Conservation (phyloP, 805 yeast species). For the Starmerella roubikii region DNA sequence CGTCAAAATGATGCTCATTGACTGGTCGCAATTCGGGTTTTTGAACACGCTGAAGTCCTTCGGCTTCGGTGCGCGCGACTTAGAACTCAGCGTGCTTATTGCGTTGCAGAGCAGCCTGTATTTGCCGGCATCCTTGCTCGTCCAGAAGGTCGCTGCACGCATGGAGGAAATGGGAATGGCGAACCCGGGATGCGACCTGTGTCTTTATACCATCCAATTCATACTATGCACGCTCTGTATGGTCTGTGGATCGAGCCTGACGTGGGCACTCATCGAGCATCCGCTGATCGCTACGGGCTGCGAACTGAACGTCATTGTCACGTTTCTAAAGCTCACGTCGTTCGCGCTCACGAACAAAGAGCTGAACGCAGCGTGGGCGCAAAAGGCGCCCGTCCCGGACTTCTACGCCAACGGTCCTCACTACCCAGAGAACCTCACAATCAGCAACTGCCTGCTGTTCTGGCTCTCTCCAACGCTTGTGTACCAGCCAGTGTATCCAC, state of each 20-base stretch:
- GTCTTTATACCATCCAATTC: constrained; percentile 26
- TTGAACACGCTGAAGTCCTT: constrained; percentile 22
- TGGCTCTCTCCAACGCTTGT: constrained; percentile 37
- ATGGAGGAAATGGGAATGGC: not conserved
- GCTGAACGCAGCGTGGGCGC: constrained; percentile 26
- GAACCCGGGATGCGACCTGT: constrained; percentile 23
- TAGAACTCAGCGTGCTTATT: constrained; percentile 21
- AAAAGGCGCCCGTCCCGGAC: constrained; percentile 23
- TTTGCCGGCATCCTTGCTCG: constrained; percentile 27
- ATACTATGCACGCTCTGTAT: constrained; percentile 20
- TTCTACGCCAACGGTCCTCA: constrained; percentile 24
- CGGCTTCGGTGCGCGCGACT: constrained; percentile 26
- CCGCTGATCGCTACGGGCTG: constrained; percentile 34
- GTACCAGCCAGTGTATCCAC: constrained; percentile 37
- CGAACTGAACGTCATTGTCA: constrained; percentile 30
- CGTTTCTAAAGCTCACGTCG: constrained; percentile 32
- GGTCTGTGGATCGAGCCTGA: constrained; percentile 10
- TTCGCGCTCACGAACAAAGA: constrained; percentile 35
- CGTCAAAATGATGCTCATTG: constrained; percentile 29
- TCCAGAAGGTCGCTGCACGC: constrained; percentile 27
- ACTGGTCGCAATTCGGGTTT: constrained; percentile 29
- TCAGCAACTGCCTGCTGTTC: constrained; percentile 28
- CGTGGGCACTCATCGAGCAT: constrained; percentile 27
- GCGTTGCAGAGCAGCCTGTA: constrained; percentile 25
- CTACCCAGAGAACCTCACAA: constrained; percentile 32